phyloP scores from a whole-genome alignment of 257 asterid species.

The Henckelia pumila region DNA sequence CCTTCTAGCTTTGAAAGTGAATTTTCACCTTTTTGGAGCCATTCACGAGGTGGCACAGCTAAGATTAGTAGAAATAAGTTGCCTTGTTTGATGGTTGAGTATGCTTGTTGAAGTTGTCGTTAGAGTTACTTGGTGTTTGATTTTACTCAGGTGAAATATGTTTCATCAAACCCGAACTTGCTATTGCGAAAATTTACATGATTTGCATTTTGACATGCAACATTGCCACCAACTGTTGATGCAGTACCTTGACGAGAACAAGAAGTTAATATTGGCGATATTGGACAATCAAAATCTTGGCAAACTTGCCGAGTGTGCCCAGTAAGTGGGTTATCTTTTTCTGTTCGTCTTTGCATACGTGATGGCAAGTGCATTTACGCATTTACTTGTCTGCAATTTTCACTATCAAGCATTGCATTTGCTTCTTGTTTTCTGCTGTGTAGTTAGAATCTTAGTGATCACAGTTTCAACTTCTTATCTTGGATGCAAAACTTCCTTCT shows the following conservation, averaged over 20 bases:
- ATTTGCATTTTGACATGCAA: constrained; percentile 2
- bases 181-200: neutral
- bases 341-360: neutral
- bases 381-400: neutral
- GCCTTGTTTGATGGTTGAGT: no score
- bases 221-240: constrained; percentile 22
- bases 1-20: no score
- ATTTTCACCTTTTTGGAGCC: no score
- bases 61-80: no score
- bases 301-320: constrained; percentile 91
- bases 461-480: neutral
- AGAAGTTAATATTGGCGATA: constrained; percentile 86
- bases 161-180: neutral
- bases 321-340: constrained; percentile 45
- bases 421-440: neutral
- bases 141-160: neutral
- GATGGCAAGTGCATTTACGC: neutral
- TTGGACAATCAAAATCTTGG: constrained; percentile 93
- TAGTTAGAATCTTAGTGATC: neutral
- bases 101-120: no score
- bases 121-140: no score
- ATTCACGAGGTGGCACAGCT: no score
- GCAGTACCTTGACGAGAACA: constrained; percentile 97
- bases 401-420: neutral
- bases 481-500: neutral